Evolutionary conservation across 768 basidiomycete species (phyloP).

Genomic region (Russula sp.): DNA sequence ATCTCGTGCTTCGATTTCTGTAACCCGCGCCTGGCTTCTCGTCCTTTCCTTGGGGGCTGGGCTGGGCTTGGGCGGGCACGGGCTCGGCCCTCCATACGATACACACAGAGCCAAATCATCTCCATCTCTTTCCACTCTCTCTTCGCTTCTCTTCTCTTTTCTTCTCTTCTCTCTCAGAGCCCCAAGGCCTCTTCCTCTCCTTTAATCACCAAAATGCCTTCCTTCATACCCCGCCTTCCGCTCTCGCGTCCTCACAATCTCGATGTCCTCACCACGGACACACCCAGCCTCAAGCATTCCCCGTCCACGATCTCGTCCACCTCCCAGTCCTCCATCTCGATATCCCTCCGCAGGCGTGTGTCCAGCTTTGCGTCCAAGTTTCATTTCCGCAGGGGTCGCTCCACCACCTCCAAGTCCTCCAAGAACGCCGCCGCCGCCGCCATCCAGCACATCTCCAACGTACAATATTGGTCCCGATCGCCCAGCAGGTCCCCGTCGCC

Average conservation of each 20-base stretch:
- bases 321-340: slow-evolving; percentile 1
- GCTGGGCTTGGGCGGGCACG: too few species aligned
- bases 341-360: neutral
- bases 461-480: slow-evolving; percentile 9
- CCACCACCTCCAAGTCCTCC: neutral
- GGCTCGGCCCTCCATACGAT: too few species aligned
- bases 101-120: neutral
- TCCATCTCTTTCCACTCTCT: neutral
- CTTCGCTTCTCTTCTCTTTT: neutral
- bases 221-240: neutral
- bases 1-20: too few species aligned
- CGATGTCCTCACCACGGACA: neutral
- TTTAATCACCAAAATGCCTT: neutral
- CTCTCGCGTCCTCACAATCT: neutral
- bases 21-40: too few species aligned
- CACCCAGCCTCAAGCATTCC: slow-evolving; percentile 2
- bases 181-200: neutral
- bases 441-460: neutral
- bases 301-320: slow-evolving; percentile 11
- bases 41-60: too few species aligned
- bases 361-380: neutral
- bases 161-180: neutral
- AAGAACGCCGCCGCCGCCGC: neutral
- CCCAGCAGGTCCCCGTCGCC: slow-evolving; percentile 21
- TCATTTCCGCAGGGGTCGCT: neutral